Percentiles rank a stretch among this genome's conserved stretches.
phyloP scores from a whole-genome alignment of 1,284 basidiomycete species.

The Fomitopsis palustris region DNA sequence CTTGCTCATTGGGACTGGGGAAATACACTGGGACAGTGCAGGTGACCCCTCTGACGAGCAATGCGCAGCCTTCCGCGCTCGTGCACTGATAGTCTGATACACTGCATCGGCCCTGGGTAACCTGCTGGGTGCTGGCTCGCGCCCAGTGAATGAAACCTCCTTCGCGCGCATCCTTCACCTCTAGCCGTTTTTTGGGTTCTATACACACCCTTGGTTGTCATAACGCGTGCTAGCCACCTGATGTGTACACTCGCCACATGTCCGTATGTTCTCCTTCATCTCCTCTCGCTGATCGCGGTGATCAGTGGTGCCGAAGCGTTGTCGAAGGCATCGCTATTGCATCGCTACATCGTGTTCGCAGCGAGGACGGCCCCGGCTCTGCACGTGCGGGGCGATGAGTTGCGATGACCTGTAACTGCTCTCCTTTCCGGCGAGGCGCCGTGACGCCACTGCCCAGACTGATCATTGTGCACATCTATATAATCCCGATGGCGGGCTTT shows the following conservation, averaged over 20 bases:
- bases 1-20: too few relatives aligned
- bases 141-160: too few relatives aligned
- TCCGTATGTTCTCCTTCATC: not conserved
- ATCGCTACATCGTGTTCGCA: constrained; percentile 3
- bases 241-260: not conserved
- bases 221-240: not conserved
- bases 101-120: too few relatives aligned
- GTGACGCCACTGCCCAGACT: not conserved
- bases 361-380: not conserved
- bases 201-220: not conserved
- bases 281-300: constrained; percentile 2
- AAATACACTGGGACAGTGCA: too few relatives aligned
- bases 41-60: too few relatives aligned
- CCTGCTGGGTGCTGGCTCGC: too few relatives aligned
- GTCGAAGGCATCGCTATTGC: not conserved
- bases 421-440: not conserved
- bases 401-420: not conserved
- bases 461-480: not conserved
- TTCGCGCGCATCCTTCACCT: too few relatives aligned
- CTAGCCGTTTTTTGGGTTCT: not conserved
- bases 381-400: not conserved
- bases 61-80: too few relatives aligned
- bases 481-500: not conserved
- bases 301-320: not conserved
- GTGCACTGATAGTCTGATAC: too few relatives aligned